Evolutionary conservation across 768 basidiomycete genomes (phyloP), one percentile per base, ranked within the genome.

Genomic region (Strobilomyces dryophilus): DNA sequence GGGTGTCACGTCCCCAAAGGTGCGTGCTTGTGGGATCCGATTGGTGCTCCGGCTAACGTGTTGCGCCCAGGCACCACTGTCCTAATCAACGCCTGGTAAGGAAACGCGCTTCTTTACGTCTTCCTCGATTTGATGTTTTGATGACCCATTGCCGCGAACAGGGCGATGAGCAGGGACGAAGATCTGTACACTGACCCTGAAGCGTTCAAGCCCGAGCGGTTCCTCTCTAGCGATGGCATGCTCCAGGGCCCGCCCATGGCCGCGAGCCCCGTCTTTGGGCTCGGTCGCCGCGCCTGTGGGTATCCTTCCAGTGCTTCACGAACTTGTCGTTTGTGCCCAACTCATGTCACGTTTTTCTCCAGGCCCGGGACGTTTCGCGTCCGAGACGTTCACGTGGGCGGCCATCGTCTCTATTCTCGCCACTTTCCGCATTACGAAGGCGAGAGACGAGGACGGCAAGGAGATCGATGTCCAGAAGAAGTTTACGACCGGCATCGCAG

Each of bases 1-100:
- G 70, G 65, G 1, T 73, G 74, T 52, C 66, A 66, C 37, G 76
- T 81, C 39, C 79, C 77, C 0, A 73, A 76, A 54, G 75, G 73
- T 51, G 21, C 14, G 12, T 2, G n/a, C 10, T 4, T 12, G 37
- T 6, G 24, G 32, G 53, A 49, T 55, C 18, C n/a, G 37, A 20
- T n/a, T 1, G 18, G 26, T 14, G 24, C 24, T 10, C 48, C 20
- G 8, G n/a, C 52, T 59, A 18, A 58, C 39, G 45, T 18, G 27
- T 37, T 12, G 17, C 45, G 5, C 26, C 3, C 9, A 67, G 66
- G 66, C 21, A 47, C 74, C 6, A 35, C 71, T 2, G 58, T 74
- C 15, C 35, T 73, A 26, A 57, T 63, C 26, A 75, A 76, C 27
- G 58, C 66, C 20, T 75, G 73, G 74, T 70, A 51, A 56, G 55